Conservation (phyloP, 2,329 filamentous ascomycete species). For the Cryphonectria carpinicola region DNA sequence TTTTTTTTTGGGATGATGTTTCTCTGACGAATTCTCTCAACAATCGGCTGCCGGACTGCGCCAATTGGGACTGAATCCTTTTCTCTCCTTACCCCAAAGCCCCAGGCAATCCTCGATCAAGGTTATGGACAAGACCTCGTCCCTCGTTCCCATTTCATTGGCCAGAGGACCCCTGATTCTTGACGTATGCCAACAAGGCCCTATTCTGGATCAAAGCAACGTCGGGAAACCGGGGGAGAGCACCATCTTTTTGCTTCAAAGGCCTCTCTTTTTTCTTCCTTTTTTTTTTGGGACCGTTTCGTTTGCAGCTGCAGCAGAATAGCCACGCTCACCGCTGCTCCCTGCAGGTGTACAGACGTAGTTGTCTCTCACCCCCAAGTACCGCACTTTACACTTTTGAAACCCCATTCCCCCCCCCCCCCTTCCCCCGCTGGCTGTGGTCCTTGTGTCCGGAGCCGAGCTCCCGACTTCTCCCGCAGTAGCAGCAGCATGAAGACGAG, state of each 20-base stretch:
- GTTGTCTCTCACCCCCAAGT: background rate
- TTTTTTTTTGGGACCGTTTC: background rate
- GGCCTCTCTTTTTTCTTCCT: background rate
- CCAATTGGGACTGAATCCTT: background rate
- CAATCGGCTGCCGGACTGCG: background rate
- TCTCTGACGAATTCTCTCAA: background rate
- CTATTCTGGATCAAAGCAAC: background rate
- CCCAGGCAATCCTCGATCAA: background rate
- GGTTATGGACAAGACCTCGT: background rate
- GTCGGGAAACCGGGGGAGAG: too few relatives aligned
- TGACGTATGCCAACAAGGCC: conserved; percentile 6
- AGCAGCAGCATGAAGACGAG: background rate
- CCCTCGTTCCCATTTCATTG: background rate
- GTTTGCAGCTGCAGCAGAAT: background rate
- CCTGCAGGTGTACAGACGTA: background rate
- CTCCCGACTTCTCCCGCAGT: conserved; percentile 10
- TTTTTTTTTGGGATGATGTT: background rate
- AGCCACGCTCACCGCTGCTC: conserved; percentile 10
- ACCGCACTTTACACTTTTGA: background rate
- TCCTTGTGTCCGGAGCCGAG: background rate
- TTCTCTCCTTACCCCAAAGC: background rate
- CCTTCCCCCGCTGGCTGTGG: background rate
- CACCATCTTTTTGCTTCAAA: background rate
- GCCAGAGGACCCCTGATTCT: background rate
- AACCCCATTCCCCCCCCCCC: background rate